A percentile compares a stretch with the other conserved stretches of the same genome.
Conservation (phyloP, 306 rosid species). For the Pterocarpus macrocarpus region DNA sequence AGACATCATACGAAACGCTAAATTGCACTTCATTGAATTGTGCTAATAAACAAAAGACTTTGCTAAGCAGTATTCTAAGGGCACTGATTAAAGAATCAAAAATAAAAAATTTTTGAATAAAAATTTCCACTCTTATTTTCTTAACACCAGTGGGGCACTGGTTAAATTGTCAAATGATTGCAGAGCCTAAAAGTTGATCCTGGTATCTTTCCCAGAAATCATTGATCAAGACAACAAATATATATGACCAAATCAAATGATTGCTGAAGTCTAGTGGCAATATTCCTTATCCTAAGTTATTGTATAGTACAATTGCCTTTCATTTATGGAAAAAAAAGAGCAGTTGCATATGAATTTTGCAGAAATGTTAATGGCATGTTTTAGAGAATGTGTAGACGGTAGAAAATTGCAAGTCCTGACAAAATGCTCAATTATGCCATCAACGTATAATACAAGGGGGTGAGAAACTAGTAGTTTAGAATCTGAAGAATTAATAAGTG, state of each 20-base stretch:
- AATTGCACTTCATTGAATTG: conserved; percentile 10
- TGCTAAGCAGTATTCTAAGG: too few species aligned
- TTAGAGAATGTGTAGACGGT: too few species aligned
- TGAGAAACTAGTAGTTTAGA: too few species aligned
- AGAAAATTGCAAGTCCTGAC: too few species aligned
- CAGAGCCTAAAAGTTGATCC: not conserved
- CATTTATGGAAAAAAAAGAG: not conserved
- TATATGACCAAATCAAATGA: not conserved
- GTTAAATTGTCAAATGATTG: not conserved
- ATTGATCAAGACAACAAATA: not conserved
- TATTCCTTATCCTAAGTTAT: not conserved
- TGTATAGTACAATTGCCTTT: not conserved
- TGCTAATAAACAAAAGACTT: not conserved
- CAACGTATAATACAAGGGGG: too few species aligned
- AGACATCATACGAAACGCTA: not conserved
- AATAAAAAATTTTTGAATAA: too few species aligned
- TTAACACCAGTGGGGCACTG: too few species aligned
- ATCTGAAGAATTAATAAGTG: too few species aligned
- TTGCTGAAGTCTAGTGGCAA: not conserved
- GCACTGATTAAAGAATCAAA: too few species aligned
- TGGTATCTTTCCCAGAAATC: not conserved
- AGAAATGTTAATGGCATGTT: not conserved
- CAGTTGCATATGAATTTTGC: not conserved
- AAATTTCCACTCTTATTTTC: too few species aligned
- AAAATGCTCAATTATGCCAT: too few species aligned